Percentiles rank a stretch among this genome's conserved stretches.
phyloP scores from a whole-genome alignment of 345 rosid species.

The Eucalyptus regnans region DNA sequence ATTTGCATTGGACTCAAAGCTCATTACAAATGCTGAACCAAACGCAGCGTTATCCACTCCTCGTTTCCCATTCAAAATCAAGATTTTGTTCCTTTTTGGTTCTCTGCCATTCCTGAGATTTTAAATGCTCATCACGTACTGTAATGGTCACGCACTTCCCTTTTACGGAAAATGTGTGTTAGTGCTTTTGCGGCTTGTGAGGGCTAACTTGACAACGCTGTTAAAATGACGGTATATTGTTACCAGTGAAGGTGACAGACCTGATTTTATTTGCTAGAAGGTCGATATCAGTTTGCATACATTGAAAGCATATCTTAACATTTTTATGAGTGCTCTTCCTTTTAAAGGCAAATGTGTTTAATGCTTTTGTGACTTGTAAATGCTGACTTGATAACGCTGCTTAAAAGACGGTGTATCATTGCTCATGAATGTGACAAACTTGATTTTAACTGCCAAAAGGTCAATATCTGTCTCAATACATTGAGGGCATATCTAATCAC shows the following conservation, averaged over 20 bases:
- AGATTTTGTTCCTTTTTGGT: background rate
- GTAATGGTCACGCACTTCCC: background rate
- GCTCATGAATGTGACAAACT: background rate
- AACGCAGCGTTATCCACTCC: background rate
- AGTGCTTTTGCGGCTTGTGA: background rate
- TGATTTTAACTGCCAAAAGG: background rate
- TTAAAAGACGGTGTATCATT: fast-evolving
- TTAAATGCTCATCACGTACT: background rate
- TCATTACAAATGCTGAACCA: too few species aligned
- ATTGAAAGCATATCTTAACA: background rate
- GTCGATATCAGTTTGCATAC: background rate
- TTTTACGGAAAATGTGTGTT: background rate
- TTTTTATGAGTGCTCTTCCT: background rate
- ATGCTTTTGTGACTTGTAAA: background rate
- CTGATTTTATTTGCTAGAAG: background rate
- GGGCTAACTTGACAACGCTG: fast-evolving
- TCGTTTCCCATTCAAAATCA: background rate
- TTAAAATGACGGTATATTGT: background rate
- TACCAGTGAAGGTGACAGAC: background rate
- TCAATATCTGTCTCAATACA: background rate
- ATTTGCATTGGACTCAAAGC: too few species aligned
- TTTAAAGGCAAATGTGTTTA: background rate
- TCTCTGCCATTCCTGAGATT: background rate
- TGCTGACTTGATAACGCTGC: fast-evolving
- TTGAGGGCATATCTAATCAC: background rate